These are phyloP conservation scores for Teunomyces kruisii DNA, from an alignment of 805 yeast species.

Conservation along the genomic window DNA sequence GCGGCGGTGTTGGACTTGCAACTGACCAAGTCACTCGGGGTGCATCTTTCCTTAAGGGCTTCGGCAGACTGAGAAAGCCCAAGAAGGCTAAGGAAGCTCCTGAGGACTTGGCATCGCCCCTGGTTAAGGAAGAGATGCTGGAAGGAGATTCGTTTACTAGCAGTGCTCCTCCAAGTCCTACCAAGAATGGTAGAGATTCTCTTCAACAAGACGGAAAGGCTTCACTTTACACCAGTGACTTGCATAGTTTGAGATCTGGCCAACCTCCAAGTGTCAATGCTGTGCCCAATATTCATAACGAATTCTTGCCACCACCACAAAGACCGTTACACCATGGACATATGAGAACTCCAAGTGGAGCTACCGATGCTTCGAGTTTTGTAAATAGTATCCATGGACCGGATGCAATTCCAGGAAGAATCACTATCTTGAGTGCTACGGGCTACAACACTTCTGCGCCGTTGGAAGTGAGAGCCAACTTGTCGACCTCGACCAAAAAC, in stretches of 20 bases:
- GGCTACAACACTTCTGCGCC: constrained; percentile 33
- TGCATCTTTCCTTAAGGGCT: constrained; percentile 37
- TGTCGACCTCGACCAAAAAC: constrained; percentile 46
- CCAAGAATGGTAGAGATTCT: constrained; percentile 5
- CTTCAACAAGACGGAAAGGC: constrained; percentile 7
- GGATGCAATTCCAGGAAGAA: constrained; percentile 51
- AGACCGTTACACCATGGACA: constrained; percentile 24
- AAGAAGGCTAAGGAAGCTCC: constrained; percentile 6
- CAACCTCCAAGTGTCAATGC: constrained; percentile 16
- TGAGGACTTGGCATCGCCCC: constrained; percentile 3
- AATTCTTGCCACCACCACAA: constrained; percentile 39
- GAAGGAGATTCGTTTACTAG: constrained; percentile 4
- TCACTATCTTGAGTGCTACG: constrained; percentile 49
- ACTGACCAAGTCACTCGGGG: constrained; percentile 51
- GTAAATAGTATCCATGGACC: constrained; percentile 35
- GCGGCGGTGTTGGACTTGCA: constrained; percentile 46
- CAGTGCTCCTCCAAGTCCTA: neutral
- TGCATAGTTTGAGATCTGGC: constrained; percentile 38
- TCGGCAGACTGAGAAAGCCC: constrained; percentile 23
- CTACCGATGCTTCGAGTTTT: constrained; percentile 35
- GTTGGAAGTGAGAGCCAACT: constrained; percentile 54
- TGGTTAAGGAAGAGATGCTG: neutral
- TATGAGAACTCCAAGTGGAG: constrained; percentile 19
- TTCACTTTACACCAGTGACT: constrained; percentile 27
- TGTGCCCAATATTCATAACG: constrained; percentile 32